phyloP scores from a whole-genome alignment of 306 rosid species.

The Acacia confusa region DNA sequence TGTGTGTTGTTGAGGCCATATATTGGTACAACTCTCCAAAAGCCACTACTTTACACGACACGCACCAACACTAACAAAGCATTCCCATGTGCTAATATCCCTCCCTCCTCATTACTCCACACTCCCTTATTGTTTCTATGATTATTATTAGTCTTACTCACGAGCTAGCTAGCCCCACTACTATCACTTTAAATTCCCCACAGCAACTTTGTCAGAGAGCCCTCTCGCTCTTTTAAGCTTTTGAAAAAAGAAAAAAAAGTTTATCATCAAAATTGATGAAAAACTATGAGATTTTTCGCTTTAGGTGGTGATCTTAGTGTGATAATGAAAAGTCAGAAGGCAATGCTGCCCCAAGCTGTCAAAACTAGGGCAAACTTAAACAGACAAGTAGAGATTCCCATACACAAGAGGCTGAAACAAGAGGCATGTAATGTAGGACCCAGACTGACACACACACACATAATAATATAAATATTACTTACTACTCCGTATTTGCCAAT shows the following conservation, averaged over 20 bases:
- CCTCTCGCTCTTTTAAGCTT: neutral
- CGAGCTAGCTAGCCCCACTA: neutral
- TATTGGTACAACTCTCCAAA: constrained; percentile 45
- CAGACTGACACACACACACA: neutral
- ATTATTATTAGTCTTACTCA: constrained; percentile 26
- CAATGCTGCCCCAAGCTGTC: neutral
- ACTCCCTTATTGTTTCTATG: neutral
- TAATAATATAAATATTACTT: neutral
- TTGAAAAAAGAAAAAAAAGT: neutral
- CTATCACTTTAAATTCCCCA: constrained; percentile 31
- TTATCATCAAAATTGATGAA: constrained; percentile 1
- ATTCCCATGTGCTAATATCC: constrained; percentile 59
- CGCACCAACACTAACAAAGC: constrained; percentile 39
- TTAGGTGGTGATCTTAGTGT: neutral
- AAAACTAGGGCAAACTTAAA: neutral
- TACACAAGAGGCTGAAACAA: neutral
- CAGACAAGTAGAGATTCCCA: neutral
- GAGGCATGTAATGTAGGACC: neutral
- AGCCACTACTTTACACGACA: constrained; percentile 37
- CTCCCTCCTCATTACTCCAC: neutral
- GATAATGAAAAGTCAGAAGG: neutral
- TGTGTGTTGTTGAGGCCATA: neutral
- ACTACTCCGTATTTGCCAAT: neutral
- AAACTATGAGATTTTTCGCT: neutral
- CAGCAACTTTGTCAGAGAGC: constrained; percentile 34